Percentiles rank a stretch among this genome's conserved stretches.
Conservation (phyloP, 805 yeast genomes). For the Danielozyma ontarioensis region DNA sequence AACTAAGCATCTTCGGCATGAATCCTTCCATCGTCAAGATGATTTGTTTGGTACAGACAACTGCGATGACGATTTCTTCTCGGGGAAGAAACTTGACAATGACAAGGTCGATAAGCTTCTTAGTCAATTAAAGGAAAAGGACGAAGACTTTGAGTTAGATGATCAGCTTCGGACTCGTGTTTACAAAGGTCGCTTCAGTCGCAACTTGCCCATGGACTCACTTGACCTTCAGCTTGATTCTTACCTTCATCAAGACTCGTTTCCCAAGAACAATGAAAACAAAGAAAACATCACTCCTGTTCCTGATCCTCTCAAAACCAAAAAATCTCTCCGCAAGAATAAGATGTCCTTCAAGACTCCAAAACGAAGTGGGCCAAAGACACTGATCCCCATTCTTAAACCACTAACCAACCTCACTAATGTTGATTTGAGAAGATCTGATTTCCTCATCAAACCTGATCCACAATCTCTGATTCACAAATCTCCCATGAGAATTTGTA, state of each 20-base stretch:
- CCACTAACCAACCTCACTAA: slow-evolving; percentile 18
- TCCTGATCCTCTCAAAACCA: slow-evolving; percentile 21
- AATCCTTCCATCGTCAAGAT: slow-evolving; percentile 1
- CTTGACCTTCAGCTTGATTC: slow-evolving; percentile 13
- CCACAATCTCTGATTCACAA: neutral
- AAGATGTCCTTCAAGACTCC: slow-evolving; percentile 15
- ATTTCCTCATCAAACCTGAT: neutral
- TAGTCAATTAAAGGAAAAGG: slow-evolving; percentile 24
- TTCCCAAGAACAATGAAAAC: slow-evolving; percentile 13
- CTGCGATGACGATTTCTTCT: slow-evolving; percentile 12
- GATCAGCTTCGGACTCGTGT: slow-evolving; percentile 14
- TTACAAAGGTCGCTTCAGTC: slow-evolving; percentile 16
- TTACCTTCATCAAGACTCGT: slow-evolving; percentile 3
- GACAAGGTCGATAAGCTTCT: slow-evolving; percentile 35
- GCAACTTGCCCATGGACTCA: slow-evolving; percentile 10
- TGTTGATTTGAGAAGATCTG: slow-evolving; percentile 5
- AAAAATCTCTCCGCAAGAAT: slow-evolving; percentile 7
- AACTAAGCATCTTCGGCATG: slow-evolving; percentile 18
- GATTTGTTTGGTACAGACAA: slow-evolving; percentile 6
- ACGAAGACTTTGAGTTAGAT: slow-evolving; percentile 17
- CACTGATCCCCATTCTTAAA: slow-evolving; percentile 22
- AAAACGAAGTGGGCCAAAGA: slow-evolving; percentile 7
- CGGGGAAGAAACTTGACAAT: slow-evolving; percentile 21
- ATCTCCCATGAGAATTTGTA: slow-evolving; percentile 41
- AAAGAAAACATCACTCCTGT: slow-evolving; percentile 29